These are phyloP conservation scores for Domatiomyces globalis DNA, from an alignment of 2,329 filamentous ascomycete species.

Conservation along the genomic window DNA sequence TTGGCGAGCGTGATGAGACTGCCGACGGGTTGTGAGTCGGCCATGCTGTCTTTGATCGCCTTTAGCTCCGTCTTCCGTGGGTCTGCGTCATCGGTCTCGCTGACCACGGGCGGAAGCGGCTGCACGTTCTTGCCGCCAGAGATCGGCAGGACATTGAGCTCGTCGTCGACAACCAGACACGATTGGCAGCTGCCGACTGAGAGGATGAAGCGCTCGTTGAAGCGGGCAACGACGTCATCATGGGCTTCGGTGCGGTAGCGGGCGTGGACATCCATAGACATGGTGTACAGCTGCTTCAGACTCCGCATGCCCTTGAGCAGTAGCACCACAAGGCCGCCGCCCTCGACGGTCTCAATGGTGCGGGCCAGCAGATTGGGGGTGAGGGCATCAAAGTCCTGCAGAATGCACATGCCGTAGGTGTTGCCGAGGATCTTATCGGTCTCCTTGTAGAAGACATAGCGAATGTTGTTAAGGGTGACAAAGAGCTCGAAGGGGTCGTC, in stretches of 20 bases:
- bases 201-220: conserved; percentile 94
- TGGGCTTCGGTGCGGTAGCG: conserved; percentile 94
- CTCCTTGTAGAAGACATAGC: conserved; percentile 99
- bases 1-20: conserved; percentile 70
- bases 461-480: conserved; percentile 88
- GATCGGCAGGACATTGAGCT: conserved; percentile 92
- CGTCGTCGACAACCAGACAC: conserved; percentile 92
- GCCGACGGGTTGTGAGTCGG: conserved; percentile 74
- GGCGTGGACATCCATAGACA: conserved; percentile 96
- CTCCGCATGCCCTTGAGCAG: conserved; percentile 93
- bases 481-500: conserved; percentile 97
- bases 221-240: conserved; percentile 82
- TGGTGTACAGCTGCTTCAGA: conserved; percentile 88
- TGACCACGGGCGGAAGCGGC: conserved; percentile 60
- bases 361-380: conserved; percentile 93
- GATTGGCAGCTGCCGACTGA: conserved; percentile 90
- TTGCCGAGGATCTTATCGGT: conserved; percentile 97
- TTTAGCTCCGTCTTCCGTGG: conserved; percentile 62
- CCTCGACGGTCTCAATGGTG: conserved; percentile 94
- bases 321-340: conserved; percentile 78
- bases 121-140: conserved; percentile 87
- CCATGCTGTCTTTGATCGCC: conserved; percentile 71
- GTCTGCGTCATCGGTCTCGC: conserved; percentile 57
- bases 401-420: conserved; percentile 94
- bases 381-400: conserved; percentile 95